Evolutionary conservation across 1,284 basidiomycete genomes (phyloP).

Genomic region (Gomphus bonarii): DNA sequence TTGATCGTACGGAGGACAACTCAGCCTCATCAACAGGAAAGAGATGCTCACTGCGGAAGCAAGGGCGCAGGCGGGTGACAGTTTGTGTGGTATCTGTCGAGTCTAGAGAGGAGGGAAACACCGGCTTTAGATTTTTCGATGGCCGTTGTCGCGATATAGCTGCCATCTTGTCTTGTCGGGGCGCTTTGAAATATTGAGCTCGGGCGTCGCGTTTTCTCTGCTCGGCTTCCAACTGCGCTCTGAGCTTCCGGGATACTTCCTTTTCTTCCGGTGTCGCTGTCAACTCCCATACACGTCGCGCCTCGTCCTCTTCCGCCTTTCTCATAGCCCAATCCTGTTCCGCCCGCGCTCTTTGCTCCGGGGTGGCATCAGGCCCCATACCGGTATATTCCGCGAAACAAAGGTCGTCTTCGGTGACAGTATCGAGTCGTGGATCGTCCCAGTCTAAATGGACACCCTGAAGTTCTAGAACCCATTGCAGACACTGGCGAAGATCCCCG

Average conservation of each 20-base stretch:
- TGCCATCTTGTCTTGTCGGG: neutral
- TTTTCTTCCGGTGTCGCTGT: neutral
- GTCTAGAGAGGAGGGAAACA: neutral
- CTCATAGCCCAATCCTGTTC: neutral
- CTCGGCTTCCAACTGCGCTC: neutral
- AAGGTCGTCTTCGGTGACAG: conserved; percentile 1
- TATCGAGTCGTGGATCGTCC: conserved; percentile 4
- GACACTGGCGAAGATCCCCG: conserved; percentile 1
- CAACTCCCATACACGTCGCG: neutral
- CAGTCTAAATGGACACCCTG: conserved; percentile 4
- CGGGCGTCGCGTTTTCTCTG: neutral
- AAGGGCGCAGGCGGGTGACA: neutral
- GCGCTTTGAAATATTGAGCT: neutral
- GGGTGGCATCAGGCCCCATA: conserved; percentile 1
- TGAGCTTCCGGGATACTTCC: neutral
- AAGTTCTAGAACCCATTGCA: conserved; percentile 1
- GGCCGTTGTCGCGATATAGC: neutral
- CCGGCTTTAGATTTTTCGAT: neutral
- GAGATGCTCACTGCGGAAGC: conserved; percentile 19
- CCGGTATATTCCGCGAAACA: conserved; percentile 1
- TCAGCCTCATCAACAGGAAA: conserved; percentile 25
- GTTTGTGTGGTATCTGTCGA: neutral
- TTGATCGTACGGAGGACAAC: conserved; percentile 20
- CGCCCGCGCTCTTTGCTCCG: neutral
- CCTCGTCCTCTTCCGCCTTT: neutral